Percentiles rank a stretch among this genome's conserved stretches.
Conservation (phyloP, 176 grass and related monocot species). For the Pharus latifolius region DNA sequence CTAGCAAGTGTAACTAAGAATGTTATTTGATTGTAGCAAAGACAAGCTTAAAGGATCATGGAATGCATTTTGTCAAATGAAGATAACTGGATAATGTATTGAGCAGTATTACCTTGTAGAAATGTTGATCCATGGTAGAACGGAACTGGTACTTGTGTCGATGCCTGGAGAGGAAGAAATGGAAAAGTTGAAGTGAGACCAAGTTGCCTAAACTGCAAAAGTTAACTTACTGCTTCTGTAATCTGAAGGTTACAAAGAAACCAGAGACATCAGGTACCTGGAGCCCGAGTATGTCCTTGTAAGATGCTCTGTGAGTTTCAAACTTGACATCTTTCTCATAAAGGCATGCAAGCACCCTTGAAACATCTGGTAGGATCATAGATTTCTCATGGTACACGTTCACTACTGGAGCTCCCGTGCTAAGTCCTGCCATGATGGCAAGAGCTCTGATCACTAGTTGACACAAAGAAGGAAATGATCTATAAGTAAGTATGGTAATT, state of each 20-base stretch:
- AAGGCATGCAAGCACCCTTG: conserved; percentile 77
- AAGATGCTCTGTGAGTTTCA: conserved; percentile 21
- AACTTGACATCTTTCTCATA: conserved; percentile 70
- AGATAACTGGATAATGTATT: background rate
- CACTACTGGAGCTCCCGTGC: conserved; percentile 29
- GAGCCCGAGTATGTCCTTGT: conserved; percentile 59
- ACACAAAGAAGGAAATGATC: conserved; percentile 11
- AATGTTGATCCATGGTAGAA: conserved; percentile 47
- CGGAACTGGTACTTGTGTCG: conserved; percentile 53
- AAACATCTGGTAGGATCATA: conserved; percentile 60
- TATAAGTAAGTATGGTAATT: background rate
- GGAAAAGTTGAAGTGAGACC: background rate
- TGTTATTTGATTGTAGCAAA: background rate
- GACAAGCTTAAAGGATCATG: background rate
- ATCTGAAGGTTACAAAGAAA: background rate
- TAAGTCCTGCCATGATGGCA: conserved; percentile 39
- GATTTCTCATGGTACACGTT: conserved; percentile 63
- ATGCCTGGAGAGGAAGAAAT: conserved; percentile 27
- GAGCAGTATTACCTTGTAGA: conserved; percentile 44
- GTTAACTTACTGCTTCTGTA: background rate
- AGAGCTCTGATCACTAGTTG: conserved; percentile 9
- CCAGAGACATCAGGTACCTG: conserved; percentile 41
- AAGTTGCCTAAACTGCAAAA: background rate
- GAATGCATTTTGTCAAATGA: background rate
- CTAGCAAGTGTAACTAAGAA: background rate